A percentile compares a stretch with the other conserved stretches of the same genome.
These are phyloP conservation scores for Tetrapisispora taiwanensis DNA, from an alignment of 805 yeast genomes.

Conservation along the genomic window DNA sequence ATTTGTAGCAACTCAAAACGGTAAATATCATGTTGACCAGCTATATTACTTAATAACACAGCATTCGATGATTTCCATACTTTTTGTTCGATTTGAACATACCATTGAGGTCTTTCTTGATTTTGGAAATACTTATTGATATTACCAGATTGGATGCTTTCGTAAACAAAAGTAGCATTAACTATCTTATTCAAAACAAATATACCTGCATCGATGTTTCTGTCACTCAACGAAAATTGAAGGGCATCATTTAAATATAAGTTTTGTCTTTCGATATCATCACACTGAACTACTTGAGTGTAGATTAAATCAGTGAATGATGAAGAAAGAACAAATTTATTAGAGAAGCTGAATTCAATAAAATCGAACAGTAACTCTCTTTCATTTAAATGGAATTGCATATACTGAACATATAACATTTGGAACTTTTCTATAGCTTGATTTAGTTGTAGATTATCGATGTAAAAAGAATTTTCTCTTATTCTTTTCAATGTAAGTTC, in stretches of 20 bases:
- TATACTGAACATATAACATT: slow-evolving; percentile 32
- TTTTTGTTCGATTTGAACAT: slow-evolving; percentile 46
- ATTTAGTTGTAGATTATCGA: slow-evolving; percentile 54
- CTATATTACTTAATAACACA: slow-evolving; percentile 34
- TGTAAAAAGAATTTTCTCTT: slow-evolving; percentile 20
- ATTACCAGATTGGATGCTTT: slow-evolving; percentile 41
- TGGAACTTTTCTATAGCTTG: slow-evolving; percentile 62
- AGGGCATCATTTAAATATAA: slow-evolving; percentile 43
- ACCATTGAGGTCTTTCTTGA: slow-evolving; percentile 44
- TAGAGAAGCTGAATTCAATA: slow-evolving; percentile 29
- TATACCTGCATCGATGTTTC: slow-evolving; percentile 44
- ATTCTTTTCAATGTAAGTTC: slow-evolving; percentile 18
- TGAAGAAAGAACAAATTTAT: slow-evolving; percentile 24
- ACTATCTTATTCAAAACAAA: slow-evolving; percentile 54
- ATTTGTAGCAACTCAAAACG: slow-evolving; percentile 72
- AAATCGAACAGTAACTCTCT: slow-evolving; percentile 31
- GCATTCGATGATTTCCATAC: slow-evolving; percentile 65
- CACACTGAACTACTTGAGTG: slow-evolving; percentile 41
- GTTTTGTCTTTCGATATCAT: slow-evolving; percentile 38
- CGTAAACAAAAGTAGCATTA: slow-evolving; percentile 55
- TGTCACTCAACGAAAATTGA: slow-evolving; percentile 38
- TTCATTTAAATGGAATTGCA: slow-evolving; percentile 29
- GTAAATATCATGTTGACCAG: slow-evolving; percentile 64
- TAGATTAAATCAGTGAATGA: slow-evolving; percentile 50
- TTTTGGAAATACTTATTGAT: slow-evolving; percentile 36